Percentiles rank a stretch among this genome's conserved stretches.
Conservation (phyloP, 306 rosid species). For the Potentilla sterilis region DNA sequence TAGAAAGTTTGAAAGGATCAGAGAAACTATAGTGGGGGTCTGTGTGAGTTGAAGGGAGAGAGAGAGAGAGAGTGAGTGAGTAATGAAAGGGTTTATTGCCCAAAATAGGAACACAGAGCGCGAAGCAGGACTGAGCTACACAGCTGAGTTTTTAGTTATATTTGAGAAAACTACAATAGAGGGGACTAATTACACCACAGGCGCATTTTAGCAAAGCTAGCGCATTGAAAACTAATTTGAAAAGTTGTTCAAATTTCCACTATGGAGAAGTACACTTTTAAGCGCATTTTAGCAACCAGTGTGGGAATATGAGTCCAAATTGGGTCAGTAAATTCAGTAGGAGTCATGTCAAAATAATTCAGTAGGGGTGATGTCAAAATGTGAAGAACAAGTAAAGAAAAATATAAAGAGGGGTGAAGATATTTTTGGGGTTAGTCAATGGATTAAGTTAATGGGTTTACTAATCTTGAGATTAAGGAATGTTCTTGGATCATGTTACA, state of each 20-base stretch:
- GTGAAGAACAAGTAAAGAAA: no score
- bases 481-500: background rate
- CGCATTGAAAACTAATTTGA: background rate
- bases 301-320: background rate
- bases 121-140: conserved; percentile 7
- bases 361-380: background rate
- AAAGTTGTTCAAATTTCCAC: no score
- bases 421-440: background rate
- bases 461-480: background rate
- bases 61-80: conserved; percentile 3
- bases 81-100: background rate
- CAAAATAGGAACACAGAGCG: background rate
- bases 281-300: background rate
- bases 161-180: no score
- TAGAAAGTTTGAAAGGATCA: background rate
- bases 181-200: background rate
- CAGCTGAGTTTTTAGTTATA: background rate
- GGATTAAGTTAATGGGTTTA: background rate
- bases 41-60: background rate
- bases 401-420: background rate
- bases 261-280: background rate
- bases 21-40: background rate
- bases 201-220: background rate
- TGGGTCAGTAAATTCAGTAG: no score
- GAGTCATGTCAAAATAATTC: background rate